Evolutionary conservation across 257 asterid genomes (phyloP).

Genomic region (Nicotiana tabacum): DNA sequence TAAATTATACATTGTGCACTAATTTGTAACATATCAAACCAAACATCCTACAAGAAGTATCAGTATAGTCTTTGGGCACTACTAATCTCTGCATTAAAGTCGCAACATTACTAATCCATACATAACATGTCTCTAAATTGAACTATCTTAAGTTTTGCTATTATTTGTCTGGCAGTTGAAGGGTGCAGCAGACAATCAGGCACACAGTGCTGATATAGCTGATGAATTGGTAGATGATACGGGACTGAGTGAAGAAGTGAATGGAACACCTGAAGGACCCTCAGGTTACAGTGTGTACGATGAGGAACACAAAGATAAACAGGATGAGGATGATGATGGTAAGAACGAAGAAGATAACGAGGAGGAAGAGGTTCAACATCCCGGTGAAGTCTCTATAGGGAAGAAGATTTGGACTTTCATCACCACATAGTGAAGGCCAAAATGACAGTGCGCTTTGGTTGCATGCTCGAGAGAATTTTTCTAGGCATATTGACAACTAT

Average conservation of each 20-base stretch:
- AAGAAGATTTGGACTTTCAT: slow-evolving; percentile 93
- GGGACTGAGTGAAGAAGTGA: slow-evolving; percentile 53
- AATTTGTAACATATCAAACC: neutral
- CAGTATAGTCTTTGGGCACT: neutral
- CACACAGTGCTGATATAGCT: slow-evolving; percentile 23
- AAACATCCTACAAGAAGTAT: neutral
- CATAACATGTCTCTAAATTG: neutral
- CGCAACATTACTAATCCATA: neutral
- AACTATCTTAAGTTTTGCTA: neutral
- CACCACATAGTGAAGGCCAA: slow-evolving; percentile 41
- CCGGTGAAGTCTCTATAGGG: slow-evolving; percentile 86
- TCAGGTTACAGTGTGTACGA: slow-evolving; percentile 19
- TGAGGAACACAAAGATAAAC: slow-evolving; percentile 1
- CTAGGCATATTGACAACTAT: slow-evolving; percentile 6
- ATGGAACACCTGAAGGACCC: slow-evolving; percentile 40
- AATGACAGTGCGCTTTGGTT: neutral
- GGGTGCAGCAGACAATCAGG: slow-evolving; percentile 32
- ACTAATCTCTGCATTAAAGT: neutral
- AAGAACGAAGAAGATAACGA: slow-evolving; percentile 26
- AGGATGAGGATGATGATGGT: slow-evolving; percentile 5
- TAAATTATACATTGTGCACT: neutral
- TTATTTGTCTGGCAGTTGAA: slow-evolving; percentile 34
- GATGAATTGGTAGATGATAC: slow-evolving; percentile 21
- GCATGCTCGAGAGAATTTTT: neutral
- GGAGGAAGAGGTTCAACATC: slow-evolving; percentile 67